These are phyloP conservation scores for Fagopyrum tataricum DNA, from an alignment of 148 eudicot species.

Conservation along the genomic window DNA sequence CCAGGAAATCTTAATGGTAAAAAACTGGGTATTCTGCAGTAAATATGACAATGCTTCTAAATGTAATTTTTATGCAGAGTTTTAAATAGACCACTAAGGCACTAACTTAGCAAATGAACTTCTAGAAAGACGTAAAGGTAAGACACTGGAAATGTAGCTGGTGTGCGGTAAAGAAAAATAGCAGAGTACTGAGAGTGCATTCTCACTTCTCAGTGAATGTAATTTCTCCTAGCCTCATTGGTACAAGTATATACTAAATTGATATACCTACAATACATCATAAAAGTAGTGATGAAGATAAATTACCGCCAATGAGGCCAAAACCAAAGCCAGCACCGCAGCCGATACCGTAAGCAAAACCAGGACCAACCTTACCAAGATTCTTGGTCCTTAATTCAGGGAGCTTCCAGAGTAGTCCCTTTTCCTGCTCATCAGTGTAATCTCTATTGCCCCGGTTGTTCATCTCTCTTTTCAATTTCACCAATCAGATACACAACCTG, in stretches of 20 bases:
- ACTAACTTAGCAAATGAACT: no score
- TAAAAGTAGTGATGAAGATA: background rate
- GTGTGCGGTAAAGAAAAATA: background rate
- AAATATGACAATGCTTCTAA: background rate
- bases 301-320: slow-evolving; percentile 60
- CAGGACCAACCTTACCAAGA: slow-evolving; percentile 60
- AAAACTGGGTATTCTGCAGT: background rate
- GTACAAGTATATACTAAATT: no score
- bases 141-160: background rate
- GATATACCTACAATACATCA: background rate
- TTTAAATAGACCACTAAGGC: no score
- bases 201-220: background rate
- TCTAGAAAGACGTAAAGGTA: background rate
- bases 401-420: slow-evolving; percentile 64
- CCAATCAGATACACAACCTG: background rate
- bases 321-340: slow-evolving; percentile 58
- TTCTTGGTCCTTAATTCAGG: slow-evolving; percentile 37
- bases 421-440: slow-evolving; percentile 21
- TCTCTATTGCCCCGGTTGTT: slow-evolving; percentile 17
- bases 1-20: background rate
- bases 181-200: background rate
- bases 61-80: no score
- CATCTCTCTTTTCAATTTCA: slow-evolving; percentile 5
- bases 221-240: background rate
- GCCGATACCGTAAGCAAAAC: slow-evolving; percentile 46